Evolutionary conservation across 306 rosid genomes (phyloP).

Genomic region (Sophora flavescens): DNA sequence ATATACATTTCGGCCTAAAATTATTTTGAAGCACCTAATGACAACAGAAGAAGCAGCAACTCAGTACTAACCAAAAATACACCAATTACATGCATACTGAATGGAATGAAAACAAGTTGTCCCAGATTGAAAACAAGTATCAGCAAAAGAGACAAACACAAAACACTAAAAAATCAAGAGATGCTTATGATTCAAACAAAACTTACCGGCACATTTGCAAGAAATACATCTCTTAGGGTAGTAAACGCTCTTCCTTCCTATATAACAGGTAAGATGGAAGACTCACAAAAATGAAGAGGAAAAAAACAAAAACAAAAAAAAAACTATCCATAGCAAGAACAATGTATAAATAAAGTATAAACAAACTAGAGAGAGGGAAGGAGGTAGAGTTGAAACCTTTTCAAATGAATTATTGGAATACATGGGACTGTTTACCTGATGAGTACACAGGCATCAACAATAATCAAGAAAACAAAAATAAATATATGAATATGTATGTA

Average conservation of each 20-base stretch:
- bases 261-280: constrained; percentile 41
- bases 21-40: constrained; percentile 67
- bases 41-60: constrained; percentile 35
- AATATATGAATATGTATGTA: constrained; percentile 24
- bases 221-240: constrained; percentile 74
- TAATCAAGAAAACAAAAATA: constrained; percentile 21
- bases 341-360: constrained; percentile 26
- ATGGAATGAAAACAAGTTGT: constrained; percentile 30
- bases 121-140: not conserved
- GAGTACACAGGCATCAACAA: constrained; percentile 40
- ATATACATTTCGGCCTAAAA: constrained; percentile 85
- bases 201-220: constrained; percentile 86
- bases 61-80: constrained; percentile 41
- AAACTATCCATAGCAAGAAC: constrained; percentile 25
- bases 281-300: constrained; percentile 16
- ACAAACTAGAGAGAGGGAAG: not conserved
- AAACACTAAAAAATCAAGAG: constrained; percentile 31
- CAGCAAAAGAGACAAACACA: not conserved
- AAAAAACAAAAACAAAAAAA: constrained; percentile 21
- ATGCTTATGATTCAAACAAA: constrained; percentile 30
- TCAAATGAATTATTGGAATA: constrained; percentile 49
- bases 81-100: constrained; percentile 17
- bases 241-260: constrained; percentile 69
- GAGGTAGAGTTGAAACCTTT: constrained; percentile 64
- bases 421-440: constrained; percentile 63